Evolutionary conservation across 1,284 basidiomycete species (phyloP).

Genomic region (Trametes polyzona): DNA sequence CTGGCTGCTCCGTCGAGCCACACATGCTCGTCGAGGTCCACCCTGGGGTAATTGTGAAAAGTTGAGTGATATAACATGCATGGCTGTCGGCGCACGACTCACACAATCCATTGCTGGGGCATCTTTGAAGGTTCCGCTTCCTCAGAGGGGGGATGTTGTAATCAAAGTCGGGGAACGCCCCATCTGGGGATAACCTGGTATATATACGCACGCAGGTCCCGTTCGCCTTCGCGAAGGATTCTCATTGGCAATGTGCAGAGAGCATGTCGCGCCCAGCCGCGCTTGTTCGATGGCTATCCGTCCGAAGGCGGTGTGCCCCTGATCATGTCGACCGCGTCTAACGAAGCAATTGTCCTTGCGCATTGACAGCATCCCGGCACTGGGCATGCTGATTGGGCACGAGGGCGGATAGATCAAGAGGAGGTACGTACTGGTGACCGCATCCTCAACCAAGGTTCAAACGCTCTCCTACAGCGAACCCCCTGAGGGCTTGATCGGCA

Average conservation of each 20-base stretch:
- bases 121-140: neutral
- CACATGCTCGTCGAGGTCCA: constrained; percentile 15
- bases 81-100: neutral
- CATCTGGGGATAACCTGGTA: neutral
- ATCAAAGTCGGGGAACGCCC: neutral
- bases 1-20: constrained; percentile 6
- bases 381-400: neutral
- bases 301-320: neutral
- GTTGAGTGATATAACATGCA: neutral
- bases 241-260: neutral
- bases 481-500: neutral
- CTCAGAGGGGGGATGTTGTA: too few relatives aligned
- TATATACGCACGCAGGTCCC: neutral
- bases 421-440: constrained; percentile 13
- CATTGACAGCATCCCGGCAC: neutral
- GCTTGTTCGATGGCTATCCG: neutral
- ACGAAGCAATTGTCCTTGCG: neutral
- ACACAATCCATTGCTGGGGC: constrained; percentile 11
- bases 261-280: neutral
- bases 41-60: neutral
- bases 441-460: neutral
- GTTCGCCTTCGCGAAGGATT: too few relatives aligned
- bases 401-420: neutral
- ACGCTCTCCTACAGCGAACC: neutral
- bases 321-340: neutral